Evolutionary conservation across 345 rosid genomes (phyloP).

Genomic region (Anastatica hierochuntica): DNA sequence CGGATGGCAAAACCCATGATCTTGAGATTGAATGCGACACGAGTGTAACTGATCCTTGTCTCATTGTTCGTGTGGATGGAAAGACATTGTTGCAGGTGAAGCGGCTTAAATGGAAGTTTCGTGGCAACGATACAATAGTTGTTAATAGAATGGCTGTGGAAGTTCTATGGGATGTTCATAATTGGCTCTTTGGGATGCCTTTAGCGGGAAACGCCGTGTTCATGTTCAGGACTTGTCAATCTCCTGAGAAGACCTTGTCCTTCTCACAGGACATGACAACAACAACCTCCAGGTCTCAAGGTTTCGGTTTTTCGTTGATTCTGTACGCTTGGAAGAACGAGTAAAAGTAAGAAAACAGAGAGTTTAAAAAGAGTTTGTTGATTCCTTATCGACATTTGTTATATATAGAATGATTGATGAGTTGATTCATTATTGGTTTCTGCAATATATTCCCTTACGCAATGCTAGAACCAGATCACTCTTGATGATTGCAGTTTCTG

Average conservation of each 20-base stretch:
- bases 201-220: conserved; percentile 68
- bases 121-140: conserved; percentile 74
- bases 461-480: conserved; percentile 4
- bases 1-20: conserved; percentile 60
- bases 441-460: background rate
- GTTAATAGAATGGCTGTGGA: conserved; percentile 81
- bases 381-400: conserved; percentile 28
- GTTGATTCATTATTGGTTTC: conserved; percentile 13
- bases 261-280: conserved; percentile 29
- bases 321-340: conserved; percentile 94
- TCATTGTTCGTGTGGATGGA: conserved; percentile 65
- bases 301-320: conserved; percentile 63
- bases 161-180: conserved; percentile 91
- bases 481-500: background rate
- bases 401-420: conserved; percentile 15
- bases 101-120: conserved; percentile 86
- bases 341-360: conserved; percentile 42
- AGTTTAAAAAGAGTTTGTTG: conserved; percentile 40
- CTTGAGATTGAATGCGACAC: conserved; percentile 74
- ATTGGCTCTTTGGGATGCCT: conserved; percentile 83
- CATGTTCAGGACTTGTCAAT: conserved; percentile 75
- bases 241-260: conserved; percentile 36
- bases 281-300: conserved; percentile 45
- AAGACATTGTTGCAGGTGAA: conserved; percentile 70
- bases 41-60: conserved; percentile 58